Base-by-base conservation (phyloP, 2,329 filamentous ascomycete species). In the Microdochium paspali region DNA sequence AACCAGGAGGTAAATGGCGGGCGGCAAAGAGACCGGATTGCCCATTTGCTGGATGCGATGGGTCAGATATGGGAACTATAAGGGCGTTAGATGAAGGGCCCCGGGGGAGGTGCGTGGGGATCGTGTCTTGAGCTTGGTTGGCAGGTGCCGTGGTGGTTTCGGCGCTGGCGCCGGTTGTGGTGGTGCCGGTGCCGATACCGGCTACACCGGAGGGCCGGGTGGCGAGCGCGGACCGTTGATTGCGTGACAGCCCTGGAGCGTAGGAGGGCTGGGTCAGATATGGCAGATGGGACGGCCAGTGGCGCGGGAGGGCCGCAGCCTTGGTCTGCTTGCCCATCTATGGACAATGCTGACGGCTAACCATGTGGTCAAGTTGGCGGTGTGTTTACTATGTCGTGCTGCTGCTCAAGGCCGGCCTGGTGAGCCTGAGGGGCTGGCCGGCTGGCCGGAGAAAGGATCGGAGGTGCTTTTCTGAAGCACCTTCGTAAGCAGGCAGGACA, bases 11-110 rank as follows among this genome's bases (percentile, higher is more conserved):
- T 10, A 85, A 69, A 46, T 71, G 59, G 7, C 68, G 70, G 1
- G 74, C 63, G 3, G 82, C 79, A 56, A 83, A 84, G 26, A 85
- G 74, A 1, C 81, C 81, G 45, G 58, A 62, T 60, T 85, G 81
- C 3, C 74, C 73, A 54, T 66, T 54, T 12, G 81, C 80, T 0
- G 81, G 81, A 56, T 85, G 81, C 0, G 59, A 53, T 0, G 71
- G 60, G 46, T 72, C 60, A 0, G 55, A 57, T 51, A 85, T 84
- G 28, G 66, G 63, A 10, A 69, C 69, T 54, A 85, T 83, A 51
- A 63, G 71, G 46, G 80, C 77, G 9, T 69, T 57, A n/a, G 67
- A 49, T 47, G 66, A 72, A 10, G 79, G 75, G 0, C 72, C 69
- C 39, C 63, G 59, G 1, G 69, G 60, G 6, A 62, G 59, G 46